Percentiles rank a stretch among this genome's conserved stretches.
These are phyloP conservation scores for Aspergillus flavus DNA, from an alignment of 2,329 filamentous ascomycete species.

Conservation along the genomic window DNA sequence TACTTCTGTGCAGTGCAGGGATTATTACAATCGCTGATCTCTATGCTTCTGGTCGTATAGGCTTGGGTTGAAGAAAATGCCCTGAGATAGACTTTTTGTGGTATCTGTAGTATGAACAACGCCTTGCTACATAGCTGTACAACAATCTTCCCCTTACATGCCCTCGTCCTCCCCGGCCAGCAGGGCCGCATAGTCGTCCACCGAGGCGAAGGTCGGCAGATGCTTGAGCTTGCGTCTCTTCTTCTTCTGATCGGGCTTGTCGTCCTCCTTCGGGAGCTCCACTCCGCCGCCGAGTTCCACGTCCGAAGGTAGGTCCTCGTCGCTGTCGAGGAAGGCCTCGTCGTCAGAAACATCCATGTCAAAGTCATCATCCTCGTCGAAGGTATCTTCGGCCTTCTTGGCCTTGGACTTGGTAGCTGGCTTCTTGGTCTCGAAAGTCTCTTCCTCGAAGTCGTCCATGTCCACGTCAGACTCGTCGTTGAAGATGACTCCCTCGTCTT, in stretches of 20 bases:
- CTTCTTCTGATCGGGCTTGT: constrained; percentile 57
- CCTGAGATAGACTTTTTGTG: constrained; percentile 17
- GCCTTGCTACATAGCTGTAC: constrained; percentile 3
- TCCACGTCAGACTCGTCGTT: constrained; percentile 49
- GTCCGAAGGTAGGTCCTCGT: constrained; percentile 57
- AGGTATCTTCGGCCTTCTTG: constrained; percentile 35
- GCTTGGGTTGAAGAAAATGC: neutral
- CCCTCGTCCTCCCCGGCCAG: constrained; percentile 69
- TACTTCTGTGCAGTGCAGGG: neutral
- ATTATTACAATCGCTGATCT: neutral
- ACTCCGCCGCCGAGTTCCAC: constrained; percentile 48
- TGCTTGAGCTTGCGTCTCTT: constrained; percentile 85
- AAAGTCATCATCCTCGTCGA: constrained; percentile 56
- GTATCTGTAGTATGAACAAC: constrained; percentile 20
- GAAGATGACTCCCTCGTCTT: constrained; percentile 50
- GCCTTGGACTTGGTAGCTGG: constrained; percentile 21
- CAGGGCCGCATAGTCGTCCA: constrained; percentile 89
- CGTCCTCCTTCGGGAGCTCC: constrained; percentile 44
- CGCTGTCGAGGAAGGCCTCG: constrained; percentile 53
- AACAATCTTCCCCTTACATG: constrained; percentile 28
- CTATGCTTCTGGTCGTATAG: neutral
- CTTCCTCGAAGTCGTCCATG: constrained; percentile 49
- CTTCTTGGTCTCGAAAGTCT: constrained; percentile 50
- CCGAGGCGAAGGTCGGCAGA: constrained; percentile 89
- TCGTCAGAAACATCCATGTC: constrained; percentile 52